Evolutionary conservation across 2,329 filamentous ascomycete species (phyloP).

Genomic region (Atkinsonella hypoxylon): DNA sequence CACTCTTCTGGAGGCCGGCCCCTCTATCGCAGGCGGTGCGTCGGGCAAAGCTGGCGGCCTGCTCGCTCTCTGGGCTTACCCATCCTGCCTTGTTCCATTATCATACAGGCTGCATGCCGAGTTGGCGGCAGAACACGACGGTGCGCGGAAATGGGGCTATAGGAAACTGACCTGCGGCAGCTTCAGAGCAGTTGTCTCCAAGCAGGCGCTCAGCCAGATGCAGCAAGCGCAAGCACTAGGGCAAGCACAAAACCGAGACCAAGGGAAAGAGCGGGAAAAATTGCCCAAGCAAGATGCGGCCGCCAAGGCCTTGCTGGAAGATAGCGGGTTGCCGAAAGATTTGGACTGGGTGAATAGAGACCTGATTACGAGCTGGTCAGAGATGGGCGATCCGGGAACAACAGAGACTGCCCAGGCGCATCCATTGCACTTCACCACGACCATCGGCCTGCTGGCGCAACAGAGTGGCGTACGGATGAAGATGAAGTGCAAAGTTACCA

Average conservation of each 20-base stretch:
- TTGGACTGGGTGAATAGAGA: conserved; percentile 73
- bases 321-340: conserved; percentile 57
- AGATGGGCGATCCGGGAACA: conserved; percentile 61
- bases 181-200: conserved; percentile 29
- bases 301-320: conserved; percentile 34
- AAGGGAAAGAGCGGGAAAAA: conserved; percentile 44
- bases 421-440: conserved; percentile 78
- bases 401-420: conserved; percentile 87
- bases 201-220: conserved; percentile 21
- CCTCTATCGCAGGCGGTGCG: conserved; percentile 75
- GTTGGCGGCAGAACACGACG: conserved; percentile 72
- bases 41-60: conserved; percentile 92
- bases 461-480: conserved; percentile 57
- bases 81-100: conserved; percentile 67
- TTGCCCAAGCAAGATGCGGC: conserved; percentile 46
- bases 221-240: conserved; percentile 9
- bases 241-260: background rate
- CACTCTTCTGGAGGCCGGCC: conserved; percentile 75
- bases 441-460: conserved; percentile 65
- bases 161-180: conserved; percentile 63
- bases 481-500: conserved; percentile 53
- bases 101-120: conserved; percentile 76
- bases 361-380: conserved; percentile 57
- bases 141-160: conserved; percentile 76
- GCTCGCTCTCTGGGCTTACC: conserved; percentile 85